Base-by-base conservation (phyloP, 1,284 basidiomycete genomes). In the Amylostereum areolatum region DNA sequence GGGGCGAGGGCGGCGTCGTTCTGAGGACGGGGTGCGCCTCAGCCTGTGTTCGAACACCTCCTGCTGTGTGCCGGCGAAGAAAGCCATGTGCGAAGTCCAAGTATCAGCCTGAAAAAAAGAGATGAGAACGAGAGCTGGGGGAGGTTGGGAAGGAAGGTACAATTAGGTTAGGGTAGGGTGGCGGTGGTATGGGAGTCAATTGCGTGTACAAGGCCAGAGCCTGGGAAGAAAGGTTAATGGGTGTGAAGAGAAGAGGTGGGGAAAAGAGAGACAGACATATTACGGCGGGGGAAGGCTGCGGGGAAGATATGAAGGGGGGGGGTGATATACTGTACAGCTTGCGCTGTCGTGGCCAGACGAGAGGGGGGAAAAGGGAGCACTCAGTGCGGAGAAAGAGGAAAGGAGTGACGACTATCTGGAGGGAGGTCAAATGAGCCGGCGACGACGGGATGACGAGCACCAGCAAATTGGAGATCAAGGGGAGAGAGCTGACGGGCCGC, bases 161-260 rank as follows among this genome's bases (percentile, higher is more conserved):
- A 4, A 9, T 18, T 3, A 40, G 11, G n/a, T 12, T 25, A 34
- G 36, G 24, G 46, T 27, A 33, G 29, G 18, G 18, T 18, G 18
- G 18, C 18, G 18, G 18, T 18, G 18, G 18, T 18, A 18, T 18
- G 18, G 18, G 18, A 18, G 54, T 54, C 44, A 55, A 51, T 37
- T 34, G 45, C 49, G 43, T 49, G 44, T 46, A 46, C 43, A 40
- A 33, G 36, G 31, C 32, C 49, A 50, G 18, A 50, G 46, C 48
- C 53, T 54, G 37, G 18, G 9, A 24, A 32, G 27, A 5, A 29
- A 30, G 11, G 27, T 36, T 6, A 9, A 18, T 9, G 30, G 34
- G 42, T 11, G 28, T 33, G 18, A 11, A 18, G 18, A 18, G 18
- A 18, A 36, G 6, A 25, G 27, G 27, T n/a, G 39, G 30, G 18